Percentiles rank a stretch among this genome's conserved stretches.
These are phyloP conservation scores for Nigrospora osmanthi DNA, from an alignment of 2,329 filamentous ascomycete genomes.

Conservation along the genomic window DNA sequence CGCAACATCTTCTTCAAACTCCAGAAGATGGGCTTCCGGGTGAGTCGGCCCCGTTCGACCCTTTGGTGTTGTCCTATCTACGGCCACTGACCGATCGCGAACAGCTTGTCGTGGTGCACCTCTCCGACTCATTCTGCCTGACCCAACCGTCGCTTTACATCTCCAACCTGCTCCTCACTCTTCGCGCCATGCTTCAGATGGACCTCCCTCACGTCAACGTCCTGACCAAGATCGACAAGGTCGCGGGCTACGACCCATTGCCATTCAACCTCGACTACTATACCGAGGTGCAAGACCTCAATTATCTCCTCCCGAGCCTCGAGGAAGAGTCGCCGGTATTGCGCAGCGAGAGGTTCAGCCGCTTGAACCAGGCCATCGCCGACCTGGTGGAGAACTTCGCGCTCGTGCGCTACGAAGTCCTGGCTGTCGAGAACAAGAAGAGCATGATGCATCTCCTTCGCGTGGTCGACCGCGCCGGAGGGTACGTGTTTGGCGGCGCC, in stretches of 20 bases:
- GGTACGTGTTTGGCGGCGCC: slow-evolving; percentile 84
- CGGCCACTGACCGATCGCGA: slow-evolving; percentile 16
- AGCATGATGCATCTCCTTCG: slow-evolving; percentile 90
- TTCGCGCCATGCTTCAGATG: slow-evolving; percentile 97
- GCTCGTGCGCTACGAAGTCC: slow-evolving; percentile 83
- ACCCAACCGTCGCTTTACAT: slow-evolving; percentile 93
- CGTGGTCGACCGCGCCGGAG: slow-evolving; percentile 84
- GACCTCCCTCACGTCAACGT: slow-evolving; percentile 95
- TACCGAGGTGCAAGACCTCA: slow-evolving; percentile 91
- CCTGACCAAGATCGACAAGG: slow-evolving; percentile 94
- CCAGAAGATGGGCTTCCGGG: slow-evolving; percentile 86
- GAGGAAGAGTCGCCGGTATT: slow-evolving; percentile 68
- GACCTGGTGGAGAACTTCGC: slow-evolving; percentile 84
- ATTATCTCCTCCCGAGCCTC: slow-evolving; percentile 73
- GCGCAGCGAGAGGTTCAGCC: slow-evolving; percentile 68
- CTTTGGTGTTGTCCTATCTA: not conserved
- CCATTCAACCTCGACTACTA: slow-evolving; percentile 97
- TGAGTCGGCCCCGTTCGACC: slow-evolving; percentile 34
- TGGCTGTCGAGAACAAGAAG: slow-evolving; percentile 93
- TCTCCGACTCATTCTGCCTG: slow-evolving; percentile 89
- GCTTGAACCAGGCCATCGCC: slow-evolving; percentile 79
- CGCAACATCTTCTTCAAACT: slow-evolving; percentile 87
- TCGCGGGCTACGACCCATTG: slow-evolving; percentile 74
- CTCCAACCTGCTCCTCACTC: slow-evolving; percentile 83
- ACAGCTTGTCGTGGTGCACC: slow-evolving; percentile 85